phyloP scores from a whole-genome alignment of 768 basidiomycete species.

The Rhodocollybia butyracea region DNA sequence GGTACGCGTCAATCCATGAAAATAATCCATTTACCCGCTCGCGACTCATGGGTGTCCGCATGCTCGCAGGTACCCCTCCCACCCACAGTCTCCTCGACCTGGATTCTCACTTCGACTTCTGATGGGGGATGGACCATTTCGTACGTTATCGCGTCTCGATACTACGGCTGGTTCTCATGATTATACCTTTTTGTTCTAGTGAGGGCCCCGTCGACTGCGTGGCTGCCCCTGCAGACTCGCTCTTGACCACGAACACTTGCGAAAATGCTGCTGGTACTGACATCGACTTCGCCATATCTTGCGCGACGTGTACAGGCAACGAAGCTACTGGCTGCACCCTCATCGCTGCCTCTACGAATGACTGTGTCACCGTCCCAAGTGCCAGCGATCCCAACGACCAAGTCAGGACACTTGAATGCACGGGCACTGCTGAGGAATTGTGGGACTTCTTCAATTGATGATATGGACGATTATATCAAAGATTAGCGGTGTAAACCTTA shows the following conservation, averaged over 20 bases:
- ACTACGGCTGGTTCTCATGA: neutral
- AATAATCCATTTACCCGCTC: neutral
- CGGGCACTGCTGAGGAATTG: neutral
- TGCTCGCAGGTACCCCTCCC: neutral
- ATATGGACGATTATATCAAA: too few relatives aligned
- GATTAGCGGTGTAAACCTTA: too few relatives aligned
- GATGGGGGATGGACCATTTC: neutral
- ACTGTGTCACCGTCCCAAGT: conserved; percentile 2
- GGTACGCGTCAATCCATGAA: neutral
- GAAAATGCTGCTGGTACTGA: neutral
- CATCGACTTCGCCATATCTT: neutral
- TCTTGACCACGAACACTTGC: neutral
- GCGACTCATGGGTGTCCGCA: neutral
- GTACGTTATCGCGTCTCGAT: neutral
- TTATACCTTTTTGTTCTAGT: neutral
- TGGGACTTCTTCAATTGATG: neutral
- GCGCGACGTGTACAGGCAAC: neutral
- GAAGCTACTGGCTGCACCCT: neutral
- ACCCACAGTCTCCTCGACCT: neutral
- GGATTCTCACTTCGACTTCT: neutral
- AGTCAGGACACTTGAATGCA: neutral
- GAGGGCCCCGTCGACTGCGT: neutral
- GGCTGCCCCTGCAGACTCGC: neutral
- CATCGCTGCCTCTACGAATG: neutral
- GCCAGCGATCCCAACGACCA: neutral